Conservation (phyloP, 352 stramenopile genomes). For the Globisporangium rhizosaccharum region DNA sequence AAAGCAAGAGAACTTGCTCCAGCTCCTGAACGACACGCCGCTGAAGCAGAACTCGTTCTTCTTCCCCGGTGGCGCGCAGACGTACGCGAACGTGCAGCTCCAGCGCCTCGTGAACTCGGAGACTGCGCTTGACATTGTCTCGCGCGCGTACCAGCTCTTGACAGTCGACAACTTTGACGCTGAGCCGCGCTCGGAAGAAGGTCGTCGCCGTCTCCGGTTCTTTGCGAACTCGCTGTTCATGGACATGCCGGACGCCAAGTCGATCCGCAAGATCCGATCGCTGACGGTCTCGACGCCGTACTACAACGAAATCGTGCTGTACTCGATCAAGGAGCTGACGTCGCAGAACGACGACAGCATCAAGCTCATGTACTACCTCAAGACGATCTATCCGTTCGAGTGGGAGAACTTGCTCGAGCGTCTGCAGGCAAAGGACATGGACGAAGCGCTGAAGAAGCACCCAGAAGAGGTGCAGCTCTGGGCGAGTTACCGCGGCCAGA, state of each 20-base stretch:
- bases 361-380: constrained; percentile 95
- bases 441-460: constrained; percentile 79
- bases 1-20: constrained; percentile 85
- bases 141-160: constrained; percentile 78
- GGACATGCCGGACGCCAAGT: constrained; percentile 85
- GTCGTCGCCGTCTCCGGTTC: constrained; percentile 78
- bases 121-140: constrained; percentile 80
- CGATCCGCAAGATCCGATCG: constrained; percentile 82
- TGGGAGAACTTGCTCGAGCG: constrained; percentile 83
- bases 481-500: constrained; percentile 84
- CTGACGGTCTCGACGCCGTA: constrained; percentile 84
- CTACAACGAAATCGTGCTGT: constrained; percentile 89
- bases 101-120: constrained; percentile 79
- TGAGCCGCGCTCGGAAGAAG: constrained; percentile 82
- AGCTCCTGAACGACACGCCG: constrained; percentile 80
- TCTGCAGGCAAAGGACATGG: constrained; percentile 72
- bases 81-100: constrained; percentile 77
- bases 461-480: constrained; percentile 79
- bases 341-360: constrained; percentile 90
- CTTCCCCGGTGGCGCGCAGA: constrained; percentile 77
- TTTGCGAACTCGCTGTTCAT: constrained; percentile 89
- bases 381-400: constrained; percentile 86
- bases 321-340: constrained; percentile 86
- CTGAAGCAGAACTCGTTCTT: constrained; percentile 88
- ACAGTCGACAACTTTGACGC: constrained; percentile 88